A percentile compares a stretch with the other conserved stretches of the same genome.
These are phyloP conservation scores for Coriolopsis trogii DNA, from an alignment of 1,284 basidiomycete genomes.

Conservation along the genomic window DNA sequence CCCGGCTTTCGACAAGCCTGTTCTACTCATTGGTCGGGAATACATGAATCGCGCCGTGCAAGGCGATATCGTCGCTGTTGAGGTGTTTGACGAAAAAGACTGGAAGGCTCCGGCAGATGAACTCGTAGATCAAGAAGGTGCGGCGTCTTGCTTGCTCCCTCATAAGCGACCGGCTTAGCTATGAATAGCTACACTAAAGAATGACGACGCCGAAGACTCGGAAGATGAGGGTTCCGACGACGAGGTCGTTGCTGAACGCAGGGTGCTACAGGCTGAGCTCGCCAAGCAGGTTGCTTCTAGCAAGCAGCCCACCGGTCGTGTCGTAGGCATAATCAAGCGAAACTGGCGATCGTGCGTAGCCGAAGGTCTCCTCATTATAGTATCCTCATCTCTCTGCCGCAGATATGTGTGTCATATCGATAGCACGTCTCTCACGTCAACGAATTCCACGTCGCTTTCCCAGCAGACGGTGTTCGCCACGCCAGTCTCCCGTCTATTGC, in stretches of 20 bases:
- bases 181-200: conserved; percentile 72
- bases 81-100: conserved; percentile 85
- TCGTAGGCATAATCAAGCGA: conserved; percentile 92
- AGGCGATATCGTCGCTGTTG: conserved; percentile 92
- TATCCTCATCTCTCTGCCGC: conserved; percentile 9
- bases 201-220: conserved; percentile 88
- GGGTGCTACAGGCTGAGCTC: conserved; percentile 44
- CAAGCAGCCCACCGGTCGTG: conserved; percentile 87
- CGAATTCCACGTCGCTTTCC: conserved; percentile 79
- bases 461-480: conserved; percentile 95
- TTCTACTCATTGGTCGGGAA: conserved; percentile 88
- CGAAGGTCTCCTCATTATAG: conserved; percentile 4
- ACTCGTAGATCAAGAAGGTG: conserved; percentile 91
- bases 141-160: conserved; percentile 28
- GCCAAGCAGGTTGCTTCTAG: conserved; percentile 48
- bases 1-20: conserved; percentile 73
- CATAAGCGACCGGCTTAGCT: conserved; percentile 7
- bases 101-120: conserved; percentile 95
- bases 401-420: conserved; percentile 98
- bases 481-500: conserved; percentile 90
- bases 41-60: conserved; percentile 96
- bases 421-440: conserved; percentile 81
- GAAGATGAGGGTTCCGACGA: conserved; percentile 58
- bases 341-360: conserved; percentile 88
- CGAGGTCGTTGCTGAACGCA: conserved; percentile 52